Percentiles rank a stretch among this genome's conserved stretches.
Evolutionary conservation across 1,284 basidiomycete genomes (phyloP).

Genomic region (Malassezia furfur): DNA sequence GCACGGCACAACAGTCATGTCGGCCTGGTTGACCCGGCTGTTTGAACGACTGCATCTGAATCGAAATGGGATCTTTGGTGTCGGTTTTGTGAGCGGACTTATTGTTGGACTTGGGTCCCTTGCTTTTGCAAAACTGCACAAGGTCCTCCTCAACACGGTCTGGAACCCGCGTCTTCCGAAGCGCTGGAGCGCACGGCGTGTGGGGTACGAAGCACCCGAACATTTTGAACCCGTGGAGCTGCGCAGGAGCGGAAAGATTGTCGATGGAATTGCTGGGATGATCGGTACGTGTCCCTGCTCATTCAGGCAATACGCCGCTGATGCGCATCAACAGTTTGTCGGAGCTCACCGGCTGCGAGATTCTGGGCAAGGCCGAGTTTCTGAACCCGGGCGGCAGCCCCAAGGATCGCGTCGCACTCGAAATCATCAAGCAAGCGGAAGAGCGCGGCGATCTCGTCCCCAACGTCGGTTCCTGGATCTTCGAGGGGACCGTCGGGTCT

Average conservation of each 20-base stretch:
- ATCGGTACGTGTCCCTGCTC: not conserved
- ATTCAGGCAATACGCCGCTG: conserved; percentile 82
- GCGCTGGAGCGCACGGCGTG: conserved; percentile 17
- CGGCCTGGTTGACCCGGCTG: not conserved
- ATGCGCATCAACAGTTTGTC: conserved; percentile 84
- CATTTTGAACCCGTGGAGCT: conserved; percentile 16
- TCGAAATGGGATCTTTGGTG: conserved; percentile 19
- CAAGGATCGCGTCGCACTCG: conserved; percentile 88
- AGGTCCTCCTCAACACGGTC: conserved; percentile 5
- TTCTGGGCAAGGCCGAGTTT: conserved; percentile 93
- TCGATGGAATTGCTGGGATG: not conserved
- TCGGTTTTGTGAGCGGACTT: conserved; percentile 37
- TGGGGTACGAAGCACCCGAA: conserved; percentile 28
- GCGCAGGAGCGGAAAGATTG: conserved; percentile 4
- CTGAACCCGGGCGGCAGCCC: conserved; percentile 94
- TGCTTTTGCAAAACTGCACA: conserved; percentile 10
- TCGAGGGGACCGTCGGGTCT: conserved; percentile 93
- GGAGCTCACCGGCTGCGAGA: conserved; percentile 80
- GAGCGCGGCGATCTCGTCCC: conserved; percentile 70
- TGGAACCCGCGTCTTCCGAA: conserved; percentile 21
- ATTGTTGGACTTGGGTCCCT: conserved; percentile 25
- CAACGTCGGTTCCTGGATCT: conserved; percentile 80
- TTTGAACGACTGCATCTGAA: not conserved
- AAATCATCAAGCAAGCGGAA: conserved; percentile 74
- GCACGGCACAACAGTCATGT: not conserved